phyloP scores from a whole-genome alignment of 164 flowering plant genomes.

The Stephania cephalantha region DNA sequence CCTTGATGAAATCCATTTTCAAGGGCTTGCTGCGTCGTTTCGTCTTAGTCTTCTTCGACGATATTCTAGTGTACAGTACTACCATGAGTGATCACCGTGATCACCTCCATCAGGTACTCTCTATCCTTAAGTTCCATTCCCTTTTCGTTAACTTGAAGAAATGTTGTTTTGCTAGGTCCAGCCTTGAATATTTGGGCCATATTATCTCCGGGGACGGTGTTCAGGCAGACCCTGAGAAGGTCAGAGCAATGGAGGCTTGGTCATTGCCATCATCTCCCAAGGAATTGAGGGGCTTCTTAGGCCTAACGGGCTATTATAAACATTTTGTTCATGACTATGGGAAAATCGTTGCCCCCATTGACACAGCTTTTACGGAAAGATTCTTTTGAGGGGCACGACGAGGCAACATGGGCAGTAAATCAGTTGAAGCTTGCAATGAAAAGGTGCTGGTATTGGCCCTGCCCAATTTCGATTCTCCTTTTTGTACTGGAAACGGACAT shows the following conservation, averaged over 20 bases:
- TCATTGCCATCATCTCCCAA: not conserved
- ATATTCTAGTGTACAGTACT: not conserved
- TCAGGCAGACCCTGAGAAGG: not conserved
- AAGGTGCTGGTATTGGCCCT: not conserved
- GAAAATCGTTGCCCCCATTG: not conserved
- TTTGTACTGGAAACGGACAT: constrained; percentile 6
- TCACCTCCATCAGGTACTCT: not conserved
- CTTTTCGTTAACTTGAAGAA: not conserved
- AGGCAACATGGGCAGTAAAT: not conserved
- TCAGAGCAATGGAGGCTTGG: not conserved
- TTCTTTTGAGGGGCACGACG: not conserved
- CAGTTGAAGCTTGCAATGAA: constrained; percentile 9
- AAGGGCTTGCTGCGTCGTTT: no score
- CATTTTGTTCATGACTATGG: not conserved
- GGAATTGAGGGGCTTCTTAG: not conserved
- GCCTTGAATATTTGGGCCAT: not conserved
- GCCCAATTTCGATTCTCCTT: constrained; percentile 7
- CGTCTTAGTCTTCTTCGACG: not conserved
- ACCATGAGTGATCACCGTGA: not conserved
- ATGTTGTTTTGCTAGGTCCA: not conserved
- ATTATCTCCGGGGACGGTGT: not conserved
- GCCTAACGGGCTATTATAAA: not conserved
- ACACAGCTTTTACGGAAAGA: constrained; percentile 9
- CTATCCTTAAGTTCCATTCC: not conserved
- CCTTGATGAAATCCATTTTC: no score